Evolutionary conservation across 1,139 yeast genomes (phyloP), one percentile per base, ranked within the genome.

Genomic region (Kurtzmaniella quercitrusa): DNA sequence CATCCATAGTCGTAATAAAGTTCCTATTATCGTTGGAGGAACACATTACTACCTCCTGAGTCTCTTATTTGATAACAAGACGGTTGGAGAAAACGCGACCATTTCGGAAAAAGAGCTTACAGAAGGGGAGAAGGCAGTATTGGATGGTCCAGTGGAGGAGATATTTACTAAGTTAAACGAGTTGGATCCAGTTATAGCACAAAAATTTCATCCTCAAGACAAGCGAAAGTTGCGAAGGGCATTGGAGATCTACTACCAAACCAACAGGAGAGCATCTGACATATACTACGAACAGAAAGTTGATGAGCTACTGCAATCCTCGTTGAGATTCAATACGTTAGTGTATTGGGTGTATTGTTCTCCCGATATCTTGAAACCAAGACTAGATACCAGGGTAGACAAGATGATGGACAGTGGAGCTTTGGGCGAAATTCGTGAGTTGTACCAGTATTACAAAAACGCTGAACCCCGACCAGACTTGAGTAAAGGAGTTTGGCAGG

Each of bases 21-120:
- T 85, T 1, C 98, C 99, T 0, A 85, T 93, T 5, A 64, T 94
- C 0, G 91, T 93, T 2, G 99, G 99, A 2, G 99, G 99, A 0
- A 93, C 98, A 0, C 97, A 91, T 58, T 93, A 93, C 59, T 93
- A 93, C 59, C 68, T 90, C 36, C 96, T 87, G 59, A 79, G 86
- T 15, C 65, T 89, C 2, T 60, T 94, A 15, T 89, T 91, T 57
- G 71, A 76, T 42, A 85, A 87, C 54, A 80, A 83, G 51, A 82
- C 88, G 0, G 65, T 77, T 5, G 68, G 66, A 8, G 19, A 42
- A 40, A 19, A 18, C 4, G 37, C 31, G n/a, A 41, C 40, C 15
- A 18, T 24, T 5, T 16, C 36, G 8, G 19, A 41, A 24, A 15
- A 34, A 6, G 52, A 52, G n/a, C 58, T 76, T 21, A 67, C 75